A percentile compares a stretch with the other conserved stretches of the same genome.
These are phyloP conservation scores for Coffea humblotiana DNA, from an alignment of 305 asterid genomes.

Conservation along the genomic window DNA sequence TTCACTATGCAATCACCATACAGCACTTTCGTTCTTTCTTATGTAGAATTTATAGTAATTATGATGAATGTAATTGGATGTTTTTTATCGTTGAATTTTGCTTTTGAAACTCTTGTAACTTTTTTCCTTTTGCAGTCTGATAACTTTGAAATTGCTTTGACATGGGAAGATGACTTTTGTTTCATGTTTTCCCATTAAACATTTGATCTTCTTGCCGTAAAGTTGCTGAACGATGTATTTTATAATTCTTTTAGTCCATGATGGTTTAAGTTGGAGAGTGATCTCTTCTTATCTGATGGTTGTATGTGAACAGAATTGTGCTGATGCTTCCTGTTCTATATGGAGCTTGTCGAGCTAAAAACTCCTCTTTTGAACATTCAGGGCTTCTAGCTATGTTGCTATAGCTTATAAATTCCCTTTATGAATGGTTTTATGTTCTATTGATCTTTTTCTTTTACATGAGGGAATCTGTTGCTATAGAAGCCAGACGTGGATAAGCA, in stretches of 20 bases:
- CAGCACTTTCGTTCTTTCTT: background rate
- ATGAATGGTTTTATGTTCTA: background rate
- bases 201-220: background rate
- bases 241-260: background rate
- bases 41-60: background rate
- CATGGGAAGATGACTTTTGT: background rate
- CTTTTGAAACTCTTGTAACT: background rate
- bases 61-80: background rate
- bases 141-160: background rate
- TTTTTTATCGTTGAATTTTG: background rate
- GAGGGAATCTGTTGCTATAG: slow-evolving; percentile 17
- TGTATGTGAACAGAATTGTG: background rate
- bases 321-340: background rate
- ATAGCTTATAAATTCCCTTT: background rate
- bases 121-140: background rate
- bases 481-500: slow-evolving; percentile 11
- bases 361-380: background rate
- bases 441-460: background rate
- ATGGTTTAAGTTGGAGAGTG: background rate
- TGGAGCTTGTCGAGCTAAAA: background rate
- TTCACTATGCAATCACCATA: slow-evolving; percentile 3
- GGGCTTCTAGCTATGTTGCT: background rate
- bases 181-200: background rate
- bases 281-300: background rate
- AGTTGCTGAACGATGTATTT: background rate